Conservation (phyloP, 371 early-diverging fungal genomes). For the Mortierella sp. region DNA sequence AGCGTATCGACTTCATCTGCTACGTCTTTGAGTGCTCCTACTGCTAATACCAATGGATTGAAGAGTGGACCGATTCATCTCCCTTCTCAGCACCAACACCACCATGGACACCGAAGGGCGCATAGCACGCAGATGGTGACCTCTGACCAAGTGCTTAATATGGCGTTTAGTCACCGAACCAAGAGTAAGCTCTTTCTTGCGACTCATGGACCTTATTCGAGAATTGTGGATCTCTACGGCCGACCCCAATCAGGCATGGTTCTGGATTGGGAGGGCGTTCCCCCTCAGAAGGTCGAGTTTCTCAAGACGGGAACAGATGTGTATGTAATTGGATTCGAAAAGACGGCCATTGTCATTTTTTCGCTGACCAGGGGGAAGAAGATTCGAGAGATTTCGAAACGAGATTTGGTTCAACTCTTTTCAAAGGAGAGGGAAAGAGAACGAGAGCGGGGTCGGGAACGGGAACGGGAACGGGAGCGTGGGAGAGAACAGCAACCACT, state of each 20-base stretch:
- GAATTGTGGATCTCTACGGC: constrained; percentile 44
- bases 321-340: constrained; percentile 46
- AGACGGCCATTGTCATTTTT: constrained; percentile 26
- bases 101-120: background rate
- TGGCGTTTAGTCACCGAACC: constrained; percentile 32
- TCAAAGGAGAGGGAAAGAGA: no score
- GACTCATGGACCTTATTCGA: constrained; percentile 39
- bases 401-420: constrained; percentile 22
- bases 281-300: constrained; percentile 49
- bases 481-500: no score
- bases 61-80: constrained; percentile 3
- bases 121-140: constrained; percentile 49
- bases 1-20: background rate
- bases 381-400: constrained; percentile 36
- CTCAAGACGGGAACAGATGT: constrained; percentile 32
- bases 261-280: constrained; percentile 38
- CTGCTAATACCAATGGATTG: no score
- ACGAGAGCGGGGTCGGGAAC: no score
- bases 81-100: constrained; percentile 11
- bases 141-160: constrained; percentile 46
- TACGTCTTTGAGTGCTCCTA: background rate
- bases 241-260: constrained; percentile 34
- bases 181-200: constrained; percentile 36
- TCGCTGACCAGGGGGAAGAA: constrained; percentile 35
- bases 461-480: no score